Conservation (phyloP, 768 basidiomycete species). For the Tricholoma furcatifolium region DNA sequence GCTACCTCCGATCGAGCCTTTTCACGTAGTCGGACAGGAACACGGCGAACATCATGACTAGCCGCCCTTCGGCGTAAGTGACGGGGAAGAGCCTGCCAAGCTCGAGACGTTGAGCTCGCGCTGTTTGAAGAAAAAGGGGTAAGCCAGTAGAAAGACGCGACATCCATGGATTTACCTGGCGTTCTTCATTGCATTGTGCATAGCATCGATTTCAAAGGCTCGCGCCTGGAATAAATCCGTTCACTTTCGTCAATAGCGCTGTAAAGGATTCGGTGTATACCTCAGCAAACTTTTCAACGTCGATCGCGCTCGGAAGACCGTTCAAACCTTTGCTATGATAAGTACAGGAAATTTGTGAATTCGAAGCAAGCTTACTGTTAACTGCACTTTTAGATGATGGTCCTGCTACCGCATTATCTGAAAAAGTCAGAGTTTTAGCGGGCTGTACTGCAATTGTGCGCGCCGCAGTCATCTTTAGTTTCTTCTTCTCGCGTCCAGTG, state of each 20-base stretch:
- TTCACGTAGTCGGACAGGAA: constrained; percentile 79
- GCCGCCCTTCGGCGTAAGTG: constrained; percentile 91
- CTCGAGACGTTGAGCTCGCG: constrained; percentile 69
- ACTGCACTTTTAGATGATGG: constrained; percentile 39
- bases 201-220: constrained; percentile 86
- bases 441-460: constrained; percentile 68
- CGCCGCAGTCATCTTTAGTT: constrained; percentile 59
- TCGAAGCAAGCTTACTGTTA: constrained; percentile 36
- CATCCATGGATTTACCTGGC: constrained; percentile 50
- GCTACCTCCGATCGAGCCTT: constrained; percentile 82
- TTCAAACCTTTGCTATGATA: constrained; percentile 42
- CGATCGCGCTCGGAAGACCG: constrained; percentile 69
- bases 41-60: constrained; percentile 89
- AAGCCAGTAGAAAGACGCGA: not conserved
- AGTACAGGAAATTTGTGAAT: not conserved
- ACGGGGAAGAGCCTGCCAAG: constrained; percentile 91
- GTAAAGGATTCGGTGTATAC: constrained; percentile 35
- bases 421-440: constrained; percentile 14
- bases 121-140: constrained; percentile 34
- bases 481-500: constrained; percentile 63
- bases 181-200: constrained; percentile 83
- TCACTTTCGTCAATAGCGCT: constrained; percentile 2
- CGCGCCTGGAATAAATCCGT: constrained; percentile 54
- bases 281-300: constrained; percentile 88
- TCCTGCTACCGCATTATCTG: constrained; percentile 32